Base-by-base conservation (phyloP, 306 rosid species). In the Canavalia ensiformis region DNA sequence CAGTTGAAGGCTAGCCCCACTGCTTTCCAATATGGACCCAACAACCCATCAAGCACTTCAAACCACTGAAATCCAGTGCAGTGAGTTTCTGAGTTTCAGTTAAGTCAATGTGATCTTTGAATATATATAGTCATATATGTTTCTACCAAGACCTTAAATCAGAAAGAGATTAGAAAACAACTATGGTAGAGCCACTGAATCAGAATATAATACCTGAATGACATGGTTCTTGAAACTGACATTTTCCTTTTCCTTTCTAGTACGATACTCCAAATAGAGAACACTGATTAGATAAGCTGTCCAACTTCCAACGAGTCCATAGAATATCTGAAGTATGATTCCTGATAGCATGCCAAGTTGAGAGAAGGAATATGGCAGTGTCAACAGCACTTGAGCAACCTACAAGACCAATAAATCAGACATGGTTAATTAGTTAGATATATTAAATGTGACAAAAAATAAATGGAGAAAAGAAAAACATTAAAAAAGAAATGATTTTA, bases 301-400 rank as follows among this genome's bases (percentile, higher is more conserved):
- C 99, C 99, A 95, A 85, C 99, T 95, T 83, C 99, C 99, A 2
- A 95, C 3, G 18, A 95, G 1, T 7, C 99, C 99, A 33, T 95
- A 95, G 87, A 95, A 93, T 0, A 95, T 29, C 83, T 95, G 99
- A 59, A 95, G 81, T 68, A 93, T 11, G 35, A 95, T 78, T 3
- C 99, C 99, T 2, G 99, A 95, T 25, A 93, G 67, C 89, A 95
- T 84, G 0, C 99, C 99, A 73, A 95, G 91, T 82, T 95, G 99
- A n/a, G 99, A 95, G 87, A 95, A 95, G 1, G 99, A 95, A 72
- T 90, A 95, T n/a, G 99, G 99, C 5, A 95, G 90, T 29, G 99
- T 95, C 77, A 95, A 79, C 4, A 95, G 93, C 44, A 95, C 99
- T 84, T 95, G 99, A 1, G 99, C 99, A 1, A 95, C 99, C 99